Conservation (phyloP, 257 asterid species). For the Salvia hispanica region DNA sequence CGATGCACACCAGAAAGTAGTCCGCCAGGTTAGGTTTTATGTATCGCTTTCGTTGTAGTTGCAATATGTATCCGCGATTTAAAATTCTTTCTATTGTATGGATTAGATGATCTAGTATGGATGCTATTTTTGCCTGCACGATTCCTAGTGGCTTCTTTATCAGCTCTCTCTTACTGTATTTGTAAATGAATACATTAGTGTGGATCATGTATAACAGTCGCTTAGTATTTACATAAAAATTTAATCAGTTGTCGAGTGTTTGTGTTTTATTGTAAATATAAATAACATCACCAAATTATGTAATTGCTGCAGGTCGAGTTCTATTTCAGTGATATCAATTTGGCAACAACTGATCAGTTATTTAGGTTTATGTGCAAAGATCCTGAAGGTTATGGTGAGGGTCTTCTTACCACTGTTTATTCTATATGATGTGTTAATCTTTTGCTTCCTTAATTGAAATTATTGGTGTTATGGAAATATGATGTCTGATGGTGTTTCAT, state of each 20-base stretch:
- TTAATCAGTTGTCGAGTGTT: neutral
- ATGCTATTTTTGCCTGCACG: neutral
- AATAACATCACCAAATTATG: neutral
- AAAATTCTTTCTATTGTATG: neutral
- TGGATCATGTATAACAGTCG: neutral
- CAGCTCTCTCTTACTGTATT: neutral
- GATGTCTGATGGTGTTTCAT: neutral
- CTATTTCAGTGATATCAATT: slow-evolving; percentile 88
- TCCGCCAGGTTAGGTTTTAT: slow-evolving; percentile 60
- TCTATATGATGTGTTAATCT: neutral
- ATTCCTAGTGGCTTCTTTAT: neutral
- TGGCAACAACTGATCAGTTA: slow-evolving; percentile 90
- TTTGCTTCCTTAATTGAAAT: slow-evolving; percentile 25
- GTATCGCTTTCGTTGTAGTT: neutral
- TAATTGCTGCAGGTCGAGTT: slow-evolving; percentile 70
- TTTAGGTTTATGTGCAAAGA: slow-evolving; percentile 72
- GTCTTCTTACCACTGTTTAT: slow-evolving; percentile 21
- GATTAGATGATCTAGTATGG: neutral
- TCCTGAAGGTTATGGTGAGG: slow-evolving; percentile 84
- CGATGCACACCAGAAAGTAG: slow-evolving; percentile 61
- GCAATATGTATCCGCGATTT: slow-evolving; percentile 18
- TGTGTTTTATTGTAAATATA: neutral
- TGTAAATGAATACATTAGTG: neutral
- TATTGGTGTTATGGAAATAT: slow-evolving; percentile 3
- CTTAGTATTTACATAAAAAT: neutral